Evolutionary conservation across 805 yeast species (phyloP), one percentile per base, ranked within the genome.

Genomic region (Myxozyma udenii): DNA sequence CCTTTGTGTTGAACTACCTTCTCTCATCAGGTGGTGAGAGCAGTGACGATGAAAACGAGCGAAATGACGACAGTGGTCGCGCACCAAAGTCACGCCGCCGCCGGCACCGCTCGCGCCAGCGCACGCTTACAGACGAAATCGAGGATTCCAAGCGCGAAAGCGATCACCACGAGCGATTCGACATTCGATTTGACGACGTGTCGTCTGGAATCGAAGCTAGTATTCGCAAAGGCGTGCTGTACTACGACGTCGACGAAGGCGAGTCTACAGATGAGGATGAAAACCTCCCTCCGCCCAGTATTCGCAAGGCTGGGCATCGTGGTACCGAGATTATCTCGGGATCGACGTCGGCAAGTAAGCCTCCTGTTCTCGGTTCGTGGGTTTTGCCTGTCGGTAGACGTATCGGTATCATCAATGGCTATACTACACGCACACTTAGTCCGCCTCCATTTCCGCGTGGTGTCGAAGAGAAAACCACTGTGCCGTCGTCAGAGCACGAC

Each of bases 221-320:
- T 36, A 45, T 58, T 3, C 58, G 55, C 14, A 46, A 46, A 12
- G 41, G 45, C 12, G 71, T 63, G 4, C 70, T 71, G 57, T 79
- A 78, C 37, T 48, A 46, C 18, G 51, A 48, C 4, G 56, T 30
- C 21, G 62, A 61, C 50, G 84, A 85, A 60, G 95, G 93, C 39
- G 96, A 90, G 62, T 87, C 95, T 14, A 93, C 98, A 0, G 98
- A 91, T 67, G 96, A 88, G 57, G 98, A 91, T 64, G 77, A 80
- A n/a, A 76, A 83, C 16, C 69, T 91, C 40, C 96, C 97, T 3
- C 81, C 81, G 2, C 80, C 84, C 4, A 74, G 85, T 2, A 74
- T 80, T 16, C 72, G 77, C 40, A 79, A 75, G 51, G 76, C 79
- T 36, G 95, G 95, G 1, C 78, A 85, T 9, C 85, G 87, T 61